Evolutionary conservation across 2,329 filamentous ascomycete genomes (phyloP).

Genomic region (Calonectria leucothoes): DNA sequence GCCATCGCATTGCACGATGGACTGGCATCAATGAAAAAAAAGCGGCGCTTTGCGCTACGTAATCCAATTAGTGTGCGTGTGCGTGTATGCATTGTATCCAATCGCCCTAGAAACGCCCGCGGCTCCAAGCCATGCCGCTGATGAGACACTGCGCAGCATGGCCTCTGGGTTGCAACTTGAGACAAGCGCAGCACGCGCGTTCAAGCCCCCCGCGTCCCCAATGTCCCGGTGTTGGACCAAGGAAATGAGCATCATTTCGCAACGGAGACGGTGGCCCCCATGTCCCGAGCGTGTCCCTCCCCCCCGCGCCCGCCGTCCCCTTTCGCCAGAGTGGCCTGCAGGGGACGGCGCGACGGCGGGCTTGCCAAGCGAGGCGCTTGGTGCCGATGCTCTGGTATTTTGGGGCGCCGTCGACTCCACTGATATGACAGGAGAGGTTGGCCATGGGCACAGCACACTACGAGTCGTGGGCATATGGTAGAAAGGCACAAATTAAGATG

Average conservation of each 20-base stretch:
- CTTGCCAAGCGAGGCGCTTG: not conserved
- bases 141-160: conserved; percentile 5
- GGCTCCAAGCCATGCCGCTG: not conserved
- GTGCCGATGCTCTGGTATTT: not conserved
- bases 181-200: conserved; percentile 14
- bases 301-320: not conserved
- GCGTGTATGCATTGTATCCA: no score
- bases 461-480: not conserved
- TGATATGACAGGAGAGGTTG: conserved; percentile 2
- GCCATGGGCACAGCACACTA: not conserved
- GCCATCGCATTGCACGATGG: not conserved
- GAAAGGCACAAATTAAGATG: no score
- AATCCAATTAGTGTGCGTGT: no score
- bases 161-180: not conserved
- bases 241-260: conserved; percentile 33
- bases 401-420: not conserved
- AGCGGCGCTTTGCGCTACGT: not conserved
- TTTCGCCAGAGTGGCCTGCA: not conserved
- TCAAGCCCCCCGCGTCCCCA: not conserved
- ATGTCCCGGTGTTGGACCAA: conserved; percentile 5
- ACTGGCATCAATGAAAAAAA: not conserved
- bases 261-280: not conserved
- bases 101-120: conserved; percentile 11
- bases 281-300: not conserved
- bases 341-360: not conserved